Base-by-base conservation (phyloP, 2,329 filamentous ascomycete genomes). In the Lecanicillium sp. region DNA sequence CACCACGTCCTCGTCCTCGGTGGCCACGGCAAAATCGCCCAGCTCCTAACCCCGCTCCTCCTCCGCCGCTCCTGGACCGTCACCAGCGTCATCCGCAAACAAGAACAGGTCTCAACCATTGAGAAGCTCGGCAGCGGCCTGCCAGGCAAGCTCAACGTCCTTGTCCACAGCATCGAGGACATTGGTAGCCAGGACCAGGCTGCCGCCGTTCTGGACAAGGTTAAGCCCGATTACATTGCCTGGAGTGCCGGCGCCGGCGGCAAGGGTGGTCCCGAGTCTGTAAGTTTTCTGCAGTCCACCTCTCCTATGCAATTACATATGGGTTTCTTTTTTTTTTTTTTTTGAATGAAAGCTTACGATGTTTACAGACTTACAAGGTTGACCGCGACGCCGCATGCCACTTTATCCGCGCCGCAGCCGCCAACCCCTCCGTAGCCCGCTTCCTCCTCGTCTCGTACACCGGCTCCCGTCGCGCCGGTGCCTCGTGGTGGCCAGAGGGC, bases 11-110 rank as follows among this genome's bases (percentile, higher is more conserved):
- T 89, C 44, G 62, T 92, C 48, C 75, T 92, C 45, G 85, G 85
- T 52, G 86, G 85, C 51, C 85, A 89, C 64, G 86, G 86, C 63
- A 86, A 88, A 57, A 62, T 92, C 43, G 75, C 85, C 48, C 76
- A 85, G 42, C 64, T 81, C 31, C 71, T 92, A 29, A 92, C 85
- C 8, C 83, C 83, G 2, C 71, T 89, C 43, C 77, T 94, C 7
- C 75, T 92, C 30, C 69, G 78, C 36, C 77, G 80, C 47, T 76
- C 75, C 25, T 90, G 85, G 82, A 76, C 75, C 47, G 82, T 94
- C 38, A 88, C 83, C 43, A 85, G 80, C 56, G 67, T 92, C 44
- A 81, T 94, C 57, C 83, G 86, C 51, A 75, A 78, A 46, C 65
- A 75, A n/a, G 76, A 78, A 1, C 85, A 92, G 48, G 70, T 73